Base-by-base conservation (phyloP, 495 filamentous ascomycete species). In the Penicillium dipodomyicola region DNA sequence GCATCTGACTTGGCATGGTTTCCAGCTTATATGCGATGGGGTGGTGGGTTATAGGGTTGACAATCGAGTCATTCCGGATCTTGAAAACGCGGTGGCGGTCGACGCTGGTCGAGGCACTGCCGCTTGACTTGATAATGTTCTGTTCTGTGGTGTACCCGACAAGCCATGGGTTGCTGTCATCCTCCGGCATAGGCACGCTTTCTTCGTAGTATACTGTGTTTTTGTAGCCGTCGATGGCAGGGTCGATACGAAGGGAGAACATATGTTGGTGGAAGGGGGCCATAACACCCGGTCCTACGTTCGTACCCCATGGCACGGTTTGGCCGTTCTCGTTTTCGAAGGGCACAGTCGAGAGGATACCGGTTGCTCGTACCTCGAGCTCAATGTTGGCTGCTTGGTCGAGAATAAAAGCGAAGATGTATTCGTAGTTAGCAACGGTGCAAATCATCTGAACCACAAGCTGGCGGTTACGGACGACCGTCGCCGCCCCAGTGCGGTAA, bases 221-320 rank as follows among this genome's bases (percentile, higher is more conserved):
- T 39, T 79, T 71, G 60, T 82, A 81, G 2, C 91, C 93, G 55
- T 90, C 91, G 43, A 96, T 68, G 22, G 83, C 82, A 1, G 92
- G 92, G 65, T 97, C 92, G 19, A 97, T 80, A 10, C 92, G 89
- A 5, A 96, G 84, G 5, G 87, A 90, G 75, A 97, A 95, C 67
- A 96, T 86, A 73, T 97, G 92, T 64, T 97, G 92, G 61, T 97
- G 92, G 64, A 79, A 82, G 47, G 84, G 77, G 6, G 81, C 91
- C 44, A 96, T 81, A 6, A 92, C 90, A 1, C 90, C 91, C 0
- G 91, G 91, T 49, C 90, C 87, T 3, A 97, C 90, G 44, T 92
- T 80, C 0, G 92, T 97, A 42, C 92, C 92, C 79, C 86, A 96
- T 25, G 82, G 89, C 0, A 73, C 70, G 1, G 72, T 72, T 14